Evolutionary conservation across 2,329 filamentous ascomycete species (phyloP), one percentile per base, ranked within the genome.

Genomic region (Xylaria sp.): DNA sequence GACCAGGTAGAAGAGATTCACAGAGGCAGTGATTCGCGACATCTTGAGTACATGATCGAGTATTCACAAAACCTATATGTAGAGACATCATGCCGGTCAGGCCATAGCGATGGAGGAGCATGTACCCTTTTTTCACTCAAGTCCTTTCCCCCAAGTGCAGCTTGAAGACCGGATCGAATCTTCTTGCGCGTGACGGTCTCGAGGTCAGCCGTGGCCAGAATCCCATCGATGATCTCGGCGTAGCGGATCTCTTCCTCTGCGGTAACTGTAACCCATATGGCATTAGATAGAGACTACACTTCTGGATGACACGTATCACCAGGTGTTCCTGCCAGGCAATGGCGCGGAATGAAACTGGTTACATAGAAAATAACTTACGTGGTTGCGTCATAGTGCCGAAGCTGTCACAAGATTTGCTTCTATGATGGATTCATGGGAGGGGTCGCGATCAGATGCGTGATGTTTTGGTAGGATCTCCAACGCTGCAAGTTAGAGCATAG

Each of bases 111-210:
- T 16, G 4, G 68, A 21, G 35, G 6, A 29, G 13, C 3, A 66
- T 70, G 27, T 76, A 87, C 88, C 83, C 90, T 90, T 75, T 90
- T 86, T 2, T 85, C 82, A 70, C 82, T 86, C 63, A 90, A 78
- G 73, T 90, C 87, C 73, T 86, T 87, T 59, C 86, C 86, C 48
- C 84, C 85, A 18, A 90, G 79, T 29, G 84, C 83, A 57, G 79
- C 78, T 77, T 90, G 85, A 51, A 90, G 80, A 2, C 85, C 85
- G 72, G 86, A 83, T 61, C 88, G 86, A 66, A 90, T 85, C 79
- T 87, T 88, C 77, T 90, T 90, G 69, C 87, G 84, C 32, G 88
- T 88, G 61, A 90, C 86, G n/a, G 88, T 90, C 72, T 86, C 83
- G 48, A 90, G 84, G 72, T 90, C 86, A 64, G 86, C 85, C 12